Conservation (phyloP, 495 filamentous ascomycete genomes). For the Hypomontagnella submonticulosa region DNA sequence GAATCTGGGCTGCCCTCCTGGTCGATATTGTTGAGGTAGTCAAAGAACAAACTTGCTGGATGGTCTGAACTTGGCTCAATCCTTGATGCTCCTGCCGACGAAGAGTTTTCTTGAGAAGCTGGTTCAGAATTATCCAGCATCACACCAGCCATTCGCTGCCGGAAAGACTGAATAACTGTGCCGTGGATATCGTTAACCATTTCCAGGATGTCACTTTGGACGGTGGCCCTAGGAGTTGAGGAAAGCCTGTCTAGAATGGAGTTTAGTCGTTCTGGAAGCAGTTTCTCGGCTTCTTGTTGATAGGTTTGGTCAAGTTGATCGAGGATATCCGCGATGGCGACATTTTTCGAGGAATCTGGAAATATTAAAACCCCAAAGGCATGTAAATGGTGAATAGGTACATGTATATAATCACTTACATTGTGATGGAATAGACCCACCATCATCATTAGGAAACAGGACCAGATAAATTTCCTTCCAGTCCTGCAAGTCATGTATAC, state of each 20-base stretch:
- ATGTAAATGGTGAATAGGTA: neutral
- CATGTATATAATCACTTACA: neutral
- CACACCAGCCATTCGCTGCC: conserved; percentile 1
- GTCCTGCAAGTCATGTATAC: conserved; percentile 10
- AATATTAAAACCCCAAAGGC: neutral
- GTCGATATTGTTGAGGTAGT: conserved; percentile 1
- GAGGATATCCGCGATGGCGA: conserved; percentile 6
- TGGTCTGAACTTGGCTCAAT: neutral
- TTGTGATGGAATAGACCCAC: conserved; percentile 3
- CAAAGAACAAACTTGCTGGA: neutral
- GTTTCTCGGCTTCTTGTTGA: neutral
- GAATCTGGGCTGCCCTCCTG: neutral
- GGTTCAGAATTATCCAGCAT: neutral
- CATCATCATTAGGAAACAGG: conserved; percentile 3
- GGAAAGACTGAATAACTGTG: neutral
- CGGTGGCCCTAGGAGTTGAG: neutral
- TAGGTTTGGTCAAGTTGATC: conserved; percentile 6
- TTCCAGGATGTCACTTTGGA: neutral
- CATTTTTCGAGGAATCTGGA: neutral
- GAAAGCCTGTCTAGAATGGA: neutral
- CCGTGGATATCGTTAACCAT: conserved; percentile 1
- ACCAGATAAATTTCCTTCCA: conserved; percentile 10
- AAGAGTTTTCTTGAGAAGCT: neutral
- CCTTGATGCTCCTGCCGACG: neutral
- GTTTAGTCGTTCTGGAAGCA: neutral